A percentile compares a stretch with the other conserved stretches of the same genome.
phyloP scores from a whole-genome alignment of 2,329 filamentous ascomycete species.

The Cyphellophora europaea region DNA sequence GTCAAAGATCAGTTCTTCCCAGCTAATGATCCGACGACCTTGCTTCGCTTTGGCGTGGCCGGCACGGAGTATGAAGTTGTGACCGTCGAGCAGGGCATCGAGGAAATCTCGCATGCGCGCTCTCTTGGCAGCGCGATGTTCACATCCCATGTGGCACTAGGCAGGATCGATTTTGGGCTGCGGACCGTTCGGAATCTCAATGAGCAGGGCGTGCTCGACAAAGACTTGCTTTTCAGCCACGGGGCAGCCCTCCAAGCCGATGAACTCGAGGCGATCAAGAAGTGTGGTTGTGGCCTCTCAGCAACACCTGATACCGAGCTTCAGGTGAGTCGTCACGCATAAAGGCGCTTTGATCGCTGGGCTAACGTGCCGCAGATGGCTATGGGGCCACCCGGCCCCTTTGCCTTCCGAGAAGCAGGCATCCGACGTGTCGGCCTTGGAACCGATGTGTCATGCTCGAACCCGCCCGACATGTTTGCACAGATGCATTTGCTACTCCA shows the following conservation, averaged over 20 bases:
- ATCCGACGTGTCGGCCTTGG: constrained; percentile 23
- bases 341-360: too few relatives aligned
- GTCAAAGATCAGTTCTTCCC: constrained; percentile 3
- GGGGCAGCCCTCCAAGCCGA: constrained; percentile 2
- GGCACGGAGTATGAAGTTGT: constrained; percentile 4
- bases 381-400: constrained; percentile 20
- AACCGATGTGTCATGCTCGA: constrained; percentile 14
- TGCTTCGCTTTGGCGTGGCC: constrained; percentile 10
- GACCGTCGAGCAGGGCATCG: constrained; percentile 4
- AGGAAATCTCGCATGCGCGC: constrained; percentile 6
- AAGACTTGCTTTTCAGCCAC: constrained; percentile 9
- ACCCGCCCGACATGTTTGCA: constrained; percentile 21
- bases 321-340: constrained; percentile 25
- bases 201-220: constrained; percentile 4
- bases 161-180: constrained; percentile 5
- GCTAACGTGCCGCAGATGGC: too few relatives aligned
- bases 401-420: constrained; percentile 15
- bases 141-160: constrained; percentile 6
- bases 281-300: constrained; percentile 16
- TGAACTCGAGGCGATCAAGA: constrained; percentile 15
- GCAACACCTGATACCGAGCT: constrained; percentile 23
- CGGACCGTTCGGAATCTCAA: constrained; percentile 7
- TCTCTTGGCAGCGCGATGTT: constrained; percentile 5
- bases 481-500: constrained; percentile 23
- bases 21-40: constrained; percentile 1